Evolutionary conservation across 1,284 basidiomycete species (phyloP), one percentile per base, ranked within the genome.

Genomic region (Cryptococcus sp.): DNA sequence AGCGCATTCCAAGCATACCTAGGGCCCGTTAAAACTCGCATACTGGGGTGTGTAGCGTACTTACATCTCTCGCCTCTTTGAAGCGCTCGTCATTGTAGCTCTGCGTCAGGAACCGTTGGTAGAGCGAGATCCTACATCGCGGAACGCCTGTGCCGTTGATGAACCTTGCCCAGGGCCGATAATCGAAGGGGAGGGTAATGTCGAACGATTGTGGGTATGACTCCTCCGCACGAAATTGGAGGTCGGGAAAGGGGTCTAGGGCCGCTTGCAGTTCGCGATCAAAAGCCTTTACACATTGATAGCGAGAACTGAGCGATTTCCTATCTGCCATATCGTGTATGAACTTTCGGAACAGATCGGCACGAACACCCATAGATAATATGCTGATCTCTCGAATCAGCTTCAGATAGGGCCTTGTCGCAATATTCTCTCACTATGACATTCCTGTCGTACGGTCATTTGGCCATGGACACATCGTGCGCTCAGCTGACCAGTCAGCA

Each of bases 81-180:
- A 66, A 72, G 2, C 70, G 63, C 23, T 59, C 58, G 60, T 72
- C 70, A 10, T 41, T 52, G 55, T 70, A 72, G 22, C 65, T 62
- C 38, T 61, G 50, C 8, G 64, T 63, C 5, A 72, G 56, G 57
- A 66, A 68, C 39, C 57, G 61, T 16, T 68, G 60, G 23, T 49
- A 62, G 3, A 59, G 50, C 35, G 56, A 47, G 16, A 64, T 64
- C 16, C 62, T 41, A 22, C 40, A 35, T 15, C 45, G 42, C 20
- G 59, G 59, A 15, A 64, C 39, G 10, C 50, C 13, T 15, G 59
- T 59, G 0, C 50, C 41, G 50, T 31, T 58, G 16, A 62, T 22
- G 50, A 48, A 62, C 16, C 64, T 44, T 3, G 64, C 50, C 64
- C 64, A 65, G 16, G 57, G 58, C 20, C 53, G 49, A 44, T 59